phyloP scores from a whole-genome alignment of 176 grass and related monocot species.

The Olyra latifolia region DNA sequence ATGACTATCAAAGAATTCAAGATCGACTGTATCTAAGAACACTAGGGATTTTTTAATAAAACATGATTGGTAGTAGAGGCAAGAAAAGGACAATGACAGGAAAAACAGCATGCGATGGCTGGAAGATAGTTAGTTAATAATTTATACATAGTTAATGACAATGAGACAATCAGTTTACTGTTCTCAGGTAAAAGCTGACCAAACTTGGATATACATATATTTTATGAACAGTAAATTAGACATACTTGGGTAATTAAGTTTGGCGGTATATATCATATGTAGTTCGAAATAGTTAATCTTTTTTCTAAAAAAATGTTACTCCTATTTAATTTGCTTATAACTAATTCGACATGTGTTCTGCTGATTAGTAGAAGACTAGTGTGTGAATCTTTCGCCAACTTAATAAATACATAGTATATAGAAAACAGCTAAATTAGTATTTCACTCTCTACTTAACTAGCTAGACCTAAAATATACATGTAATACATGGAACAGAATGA shows the following conservation, averaged over 20 bases:
- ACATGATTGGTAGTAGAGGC: neutral
- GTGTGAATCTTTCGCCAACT: too few relatives aligned
- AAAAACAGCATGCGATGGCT: neutral
- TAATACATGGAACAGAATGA: neutral
- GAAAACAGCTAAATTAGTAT: neutral
- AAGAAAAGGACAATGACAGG: neutral
- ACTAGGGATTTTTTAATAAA: neutral
- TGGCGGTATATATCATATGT: neutral
- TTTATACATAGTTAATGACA: neutral
- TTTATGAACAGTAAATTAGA: neutral
- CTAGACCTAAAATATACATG: neutral
- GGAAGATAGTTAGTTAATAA: slow-evolving; percentile 23
- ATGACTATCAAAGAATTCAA: neutral
- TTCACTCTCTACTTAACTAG: neutral
- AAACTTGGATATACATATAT: neutral
- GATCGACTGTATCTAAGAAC: too few relatives aligned
- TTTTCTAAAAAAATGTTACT: neutral
- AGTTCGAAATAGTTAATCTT: neutral
- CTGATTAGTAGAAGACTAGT: neutral
- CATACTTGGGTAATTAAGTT: neutral
- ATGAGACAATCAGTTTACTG: slow-evolving; percentile 25
- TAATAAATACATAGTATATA: neutral
- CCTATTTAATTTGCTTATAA: neutral
- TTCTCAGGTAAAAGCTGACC: neutral
- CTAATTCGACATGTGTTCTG: neutral